Base-by-base conservation (phyloP, 2,329 filamentous ascomycete species). In the Emmonsiellopsis sp. region DNA sequence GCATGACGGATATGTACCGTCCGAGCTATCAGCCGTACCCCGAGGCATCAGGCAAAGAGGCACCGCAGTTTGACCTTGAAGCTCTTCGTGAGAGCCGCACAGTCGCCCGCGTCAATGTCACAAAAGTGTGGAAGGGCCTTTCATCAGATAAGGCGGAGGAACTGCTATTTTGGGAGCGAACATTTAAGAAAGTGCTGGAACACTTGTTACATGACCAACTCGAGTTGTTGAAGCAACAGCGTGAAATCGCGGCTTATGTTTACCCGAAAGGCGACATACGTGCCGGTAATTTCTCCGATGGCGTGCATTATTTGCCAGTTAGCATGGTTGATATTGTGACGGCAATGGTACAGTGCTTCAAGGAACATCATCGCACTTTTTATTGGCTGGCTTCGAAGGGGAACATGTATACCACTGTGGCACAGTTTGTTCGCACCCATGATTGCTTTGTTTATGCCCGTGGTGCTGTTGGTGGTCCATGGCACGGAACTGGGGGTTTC, bases 41-140 rank as follows among this genome's bases (percentile, higher is more conserved):
- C 2, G 38, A 40, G n/a, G n/a, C 16, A 10, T 11, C 30, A 40
- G 34, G 26, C 6, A 16, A 26, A 1, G 2, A 11, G 35, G 42
- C 6, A 44, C 50, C 41, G 41, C 44, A 50, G 10, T 32, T 41
- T 40, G 44, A 42, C 20, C 30, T 50, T 54, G 51, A 51, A 8
- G 15, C 10, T 30, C 47, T 44, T 20, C 47, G 64, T 63, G 60
- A 65, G 63, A 53, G 63, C 53, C 51, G 53, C 62, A 35, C 58
- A 20, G 31, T 55, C 7, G 47, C 52, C n/a, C 53, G 56, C 13
- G 11, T 55, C 9, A 51, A 57, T 43, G 45, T 57, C 9, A 11
- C 26, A 32, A 57, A 52, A 41, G 41, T 51, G 26, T 64, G 61
- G 62, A 61, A 57, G 46, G 61, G 59, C n/a, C 52, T 64, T 6